Conservation (phyloP, 257 asterid genomes). For the Jaltomata sinuosa region DNA sequence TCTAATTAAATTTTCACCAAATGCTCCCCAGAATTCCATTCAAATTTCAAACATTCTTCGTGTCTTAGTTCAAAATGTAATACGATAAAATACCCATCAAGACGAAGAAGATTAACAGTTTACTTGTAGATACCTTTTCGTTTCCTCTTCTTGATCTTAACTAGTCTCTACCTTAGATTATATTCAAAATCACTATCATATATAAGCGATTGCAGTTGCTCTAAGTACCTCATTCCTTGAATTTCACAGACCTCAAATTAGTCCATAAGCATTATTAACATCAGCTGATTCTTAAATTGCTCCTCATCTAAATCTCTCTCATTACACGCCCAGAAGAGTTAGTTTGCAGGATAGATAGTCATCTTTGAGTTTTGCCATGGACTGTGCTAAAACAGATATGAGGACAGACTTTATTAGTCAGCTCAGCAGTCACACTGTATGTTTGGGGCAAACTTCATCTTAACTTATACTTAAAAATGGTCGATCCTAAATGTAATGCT, state of each 20-base stretch:
- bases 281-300: background rate
- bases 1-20: background rate
- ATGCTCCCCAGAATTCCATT: background rate
- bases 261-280: background rate
- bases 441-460: background rate
- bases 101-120: background rate
- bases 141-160: background rate
- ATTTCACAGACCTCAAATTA: background rate
- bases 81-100: background rate
- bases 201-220: background rate
- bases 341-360: background rate
- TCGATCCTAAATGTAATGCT: background rate
- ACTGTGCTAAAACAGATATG: background rate
- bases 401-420: background rate
- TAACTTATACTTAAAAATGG: background rate
- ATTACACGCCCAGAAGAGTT: background rate
- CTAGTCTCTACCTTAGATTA: background rate
- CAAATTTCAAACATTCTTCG: background rate
- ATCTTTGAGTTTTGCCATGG: background rate
- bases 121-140: background rate
- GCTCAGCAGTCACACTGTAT: background rate
- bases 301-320: background rate
- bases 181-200: too few species aligned
- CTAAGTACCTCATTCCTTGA: background rate
- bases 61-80: background rate